A percentile compares a stretch with the other conserved stretches of the same genome.
Evolutionary conservation across 441 rosid species (phyloP).

Genomic region (Corymbia calophylla): DNA sequence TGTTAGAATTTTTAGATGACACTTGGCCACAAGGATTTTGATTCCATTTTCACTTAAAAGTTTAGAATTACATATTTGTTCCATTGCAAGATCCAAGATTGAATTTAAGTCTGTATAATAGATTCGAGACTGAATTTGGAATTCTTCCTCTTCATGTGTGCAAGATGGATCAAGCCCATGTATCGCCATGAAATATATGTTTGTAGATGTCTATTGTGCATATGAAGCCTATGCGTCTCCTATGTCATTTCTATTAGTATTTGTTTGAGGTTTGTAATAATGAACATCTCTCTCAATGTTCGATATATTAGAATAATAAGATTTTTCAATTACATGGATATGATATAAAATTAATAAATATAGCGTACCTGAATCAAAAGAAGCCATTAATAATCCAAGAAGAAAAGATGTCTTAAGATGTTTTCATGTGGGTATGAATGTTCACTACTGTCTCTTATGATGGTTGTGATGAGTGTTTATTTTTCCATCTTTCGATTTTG

Average conservation of each 20-base stretch:
- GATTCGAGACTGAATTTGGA: background rate
- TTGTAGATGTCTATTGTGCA: rapidly evolving
- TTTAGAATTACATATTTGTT: background rate
- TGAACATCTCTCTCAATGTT: background rate
- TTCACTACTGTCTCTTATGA: too few species aligned
- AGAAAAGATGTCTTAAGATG: too few species aligned
- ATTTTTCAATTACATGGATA: too few species aligned
- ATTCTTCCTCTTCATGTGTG: background rate
- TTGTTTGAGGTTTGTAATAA: background rate
- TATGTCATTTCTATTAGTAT: rapidly evolving
- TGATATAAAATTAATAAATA: too few species aligned
- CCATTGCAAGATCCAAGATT: background rate
- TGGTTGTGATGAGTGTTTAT: too few species aligned
- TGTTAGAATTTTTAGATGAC: background rate
- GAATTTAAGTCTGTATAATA: background rate
- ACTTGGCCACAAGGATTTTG: background rate
- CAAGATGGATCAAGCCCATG: rapidly evolving
- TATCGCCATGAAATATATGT: rapidly evolving
- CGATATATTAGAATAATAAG: too few species aligned
- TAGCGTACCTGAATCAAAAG: too few species aligned
- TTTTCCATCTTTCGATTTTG: too few species aligned
- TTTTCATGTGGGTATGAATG: too few species aligned
- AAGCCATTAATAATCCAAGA: too few species aligned
- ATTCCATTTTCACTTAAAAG: background rate
- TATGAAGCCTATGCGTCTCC: rapidly evolving